Evolutionary conservation across 2,329 filamentous ascomycete genomes (phyloP), one percentile per base, ranked within the genome.

Genomic region (Nemania bipapillata): DNA sequence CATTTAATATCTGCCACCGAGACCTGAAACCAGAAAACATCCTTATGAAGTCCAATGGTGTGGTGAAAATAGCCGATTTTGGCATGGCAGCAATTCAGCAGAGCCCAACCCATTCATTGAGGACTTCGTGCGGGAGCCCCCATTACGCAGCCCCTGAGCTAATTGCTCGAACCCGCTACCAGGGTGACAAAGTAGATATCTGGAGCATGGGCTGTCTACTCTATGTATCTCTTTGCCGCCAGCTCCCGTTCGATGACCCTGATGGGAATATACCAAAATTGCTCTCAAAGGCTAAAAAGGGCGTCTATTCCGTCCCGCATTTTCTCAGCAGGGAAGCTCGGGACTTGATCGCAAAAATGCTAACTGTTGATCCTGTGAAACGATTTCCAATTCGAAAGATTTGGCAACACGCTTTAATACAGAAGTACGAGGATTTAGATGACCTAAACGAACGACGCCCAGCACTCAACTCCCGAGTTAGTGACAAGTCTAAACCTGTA

Each of bases 11-110:
- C 71, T 97, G 94, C 78, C 96, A 99, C 78, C 92, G 96, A 26
- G 96, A 99, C 75, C 85, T 99, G 61, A 99, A 99, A 81, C 96
- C 94, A 0, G 96, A 99, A 81, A 99, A 99, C 75, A 97, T 99
- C 53, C 85, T 99, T 20, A 86, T 99, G 58, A 94, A 94, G 65
- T 84, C 84, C 2, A 84, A 90, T 54, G 87, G 91, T 61, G 89
- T 92, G 66, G 90, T 98, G 79, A 99, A 98, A 81, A 90, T 99
- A 74, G 95, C 95, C 59, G 96, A 99, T 79, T 99, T 99, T 79
- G 95, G 96, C 49, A 97, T 99, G 94, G 96, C 96, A 52, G 95
- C 95, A 3, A 85, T 98, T 49, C 89, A 91, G 71, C 95, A 98
- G 79, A 92, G 92, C 3, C 86, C 89, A 26, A 91, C 89, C 8